Base-by-base conservation (phyloP, 2,329 filamentous ascomycete genomes). In the Delphinella strobiligena region DNA sequence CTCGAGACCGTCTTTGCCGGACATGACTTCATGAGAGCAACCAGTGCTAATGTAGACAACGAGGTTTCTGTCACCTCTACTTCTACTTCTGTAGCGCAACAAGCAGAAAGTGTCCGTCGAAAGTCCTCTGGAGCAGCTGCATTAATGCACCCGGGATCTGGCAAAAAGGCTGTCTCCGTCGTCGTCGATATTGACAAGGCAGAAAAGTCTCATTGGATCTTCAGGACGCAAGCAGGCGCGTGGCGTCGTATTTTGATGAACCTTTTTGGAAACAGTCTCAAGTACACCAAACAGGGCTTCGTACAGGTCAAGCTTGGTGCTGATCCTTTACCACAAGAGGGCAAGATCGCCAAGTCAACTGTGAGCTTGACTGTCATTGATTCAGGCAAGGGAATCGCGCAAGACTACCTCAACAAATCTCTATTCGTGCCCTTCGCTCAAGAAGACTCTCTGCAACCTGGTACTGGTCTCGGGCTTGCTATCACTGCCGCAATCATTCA, bases 341-440 rank as follows among this genome's bases (percentile, higher is more conserved):
- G 35, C 10, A 24, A 18, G n/a, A 33, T 19, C 5, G 32, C 31
- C 17, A 10, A 2, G 4, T 43, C 41, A 11, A 29, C 33, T 11
- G 34, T 44, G 27, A 35, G 17, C 7, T 29, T 44, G 17, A 22
- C 37, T 4, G 69, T 84, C 2, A 62, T 64, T 0, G 80, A 84
- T 47, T 78, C 79, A 0, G 80, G 80, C 1, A 68, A 67, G 34
- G 80, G 80, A 1, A 84, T 84, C 18, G 69, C 69, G 0, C 62
- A 72, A 5, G 73, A 80, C 8, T 84, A 75, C 46, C 58, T 82
- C 7, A 63, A 69, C n/a, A 68, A 72, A 5, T 67, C 69, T 9
- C 56, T 82, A 0, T 84, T 78, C 50, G 73, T 69, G 0, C 74
- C 78, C 0, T 82, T 82, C 43, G 58, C 67, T 0, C 80, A 84